Base-by-base conservation (phyloP, 2,329 filamentous ascomycete species). In the Zymoseptoria ardabiliae region DNA sequence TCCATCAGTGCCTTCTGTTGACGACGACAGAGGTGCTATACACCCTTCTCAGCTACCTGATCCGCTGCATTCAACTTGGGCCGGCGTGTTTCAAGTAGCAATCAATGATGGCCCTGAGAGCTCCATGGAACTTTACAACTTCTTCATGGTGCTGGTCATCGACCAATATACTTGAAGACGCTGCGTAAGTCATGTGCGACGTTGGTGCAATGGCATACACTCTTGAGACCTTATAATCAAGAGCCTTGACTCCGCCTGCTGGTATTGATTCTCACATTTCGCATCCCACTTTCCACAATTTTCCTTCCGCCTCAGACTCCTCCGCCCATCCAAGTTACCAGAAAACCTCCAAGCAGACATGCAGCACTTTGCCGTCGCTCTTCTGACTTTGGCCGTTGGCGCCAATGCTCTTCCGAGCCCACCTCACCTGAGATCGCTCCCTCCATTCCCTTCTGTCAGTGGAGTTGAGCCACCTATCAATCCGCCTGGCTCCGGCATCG, bases 341-440 rank as follows among this genome's bases (percentile, higher is more conserved):
- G 9, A 22, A 58, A 45, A 25, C 23, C 22, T 10, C 50, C 35
- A 58, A 50, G 8, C 30, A 25, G 61, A 51, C 23, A 65, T 63
- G 63, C 61, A 62, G 55, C 59, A 61, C 56, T 54, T 61, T 23
- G 49, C 63, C 20, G 59, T 58, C 50, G 58, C 63, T 50, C 50
- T 58, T 22, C 41, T 61, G 57, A 59, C 63, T 51, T 35, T 65
- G 23, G 61, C 59, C 41, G 56, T 65, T 28, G 55, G 59, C 11
- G 58, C 54, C 51, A 56, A 61, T 13, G 63, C 63, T 45, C 55
- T 56, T 41, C 63, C 63, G 25, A 55, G 59, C 25, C 54, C 25
- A 58, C 50, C 61, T 58, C 53, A 58, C 52, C 41, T 52, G 54
- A 28, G 51, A 52, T 28, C 56, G 50, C 20, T 62, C 57, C 55